Base-by-base conservation (phyloP, 1,284 basidiomycete species). In the Taiwanofungus camphoratus region DNA sequence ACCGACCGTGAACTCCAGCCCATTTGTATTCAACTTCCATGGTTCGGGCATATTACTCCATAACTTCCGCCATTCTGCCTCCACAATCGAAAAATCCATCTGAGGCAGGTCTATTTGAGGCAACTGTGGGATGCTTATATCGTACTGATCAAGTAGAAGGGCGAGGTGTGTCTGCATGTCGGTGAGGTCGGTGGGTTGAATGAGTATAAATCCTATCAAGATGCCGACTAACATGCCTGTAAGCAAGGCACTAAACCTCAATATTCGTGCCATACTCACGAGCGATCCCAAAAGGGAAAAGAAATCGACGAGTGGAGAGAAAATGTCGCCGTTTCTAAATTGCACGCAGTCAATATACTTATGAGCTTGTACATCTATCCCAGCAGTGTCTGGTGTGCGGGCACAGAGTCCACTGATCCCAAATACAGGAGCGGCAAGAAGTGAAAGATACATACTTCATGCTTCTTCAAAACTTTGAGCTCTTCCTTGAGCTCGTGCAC, bases 1-100 rank as follows among this genome's bases (percentile, higher is more conserved):
- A 16, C 92, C 92, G 2, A 88, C 86, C 48, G 80, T 75, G 54
- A 95, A 95, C 61, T 92, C 91, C 41, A 90, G 71, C 2, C 86
- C 85, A 48, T 88, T 86, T 18, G 76, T 83, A 54, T 84, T 86
- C 50, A 93, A 73, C 65, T 87, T 89, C 87, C 77, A 88, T 2
- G 78, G 70, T 57, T 82, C 86, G 3, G 87, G 82, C 8, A 83
- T 79, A 50, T 69, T 78, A 55, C 67, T 74, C 42, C 74, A 70
- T n/a, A 88, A 58, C 39, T 74, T 69, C 33, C 66, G 69, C 82
- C 84, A 88, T 60, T 88, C 85, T 13, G 63, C 50, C 60, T 87
- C 83, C 6, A 87, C 67, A 4, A 73, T 70, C 7, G 81, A 74
- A 44, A 85, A 67, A 41, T 73, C 70, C 26, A 85, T 63, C 41